phyloP scores from a whole-genome alignment of 768 basidiomycete genomes.

The Aureoboletus auriporus region DNA sequence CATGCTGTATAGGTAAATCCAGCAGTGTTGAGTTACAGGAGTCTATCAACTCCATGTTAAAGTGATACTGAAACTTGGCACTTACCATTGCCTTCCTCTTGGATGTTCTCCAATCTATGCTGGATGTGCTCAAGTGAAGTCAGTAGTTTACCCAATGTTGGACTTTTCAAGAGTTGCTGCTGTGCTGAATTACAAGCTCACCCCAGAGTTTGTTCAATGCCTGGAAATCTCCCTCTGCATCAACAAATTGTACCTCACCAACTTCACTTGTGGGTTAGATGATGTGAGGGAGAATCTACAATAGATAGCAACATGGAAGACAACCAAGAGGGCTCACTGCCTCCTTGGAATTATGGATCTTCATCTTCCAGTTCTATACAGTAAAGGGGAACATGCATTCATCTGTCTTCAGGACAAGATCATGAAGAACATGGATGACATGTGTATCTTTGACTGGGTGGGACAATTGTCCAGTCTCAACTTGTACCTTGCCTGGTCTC shows the following conservation, averaged over 20 bases:
- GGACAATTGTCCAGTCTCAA: constrained; percentile 23
- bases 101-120: constrained; percentile 14
- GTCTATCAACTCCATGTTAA: constrained; percentile 31
- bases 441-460: constrained; percentile 26
- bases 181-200: constrained; percentile 23
- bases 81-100: constrained; percentile 29
- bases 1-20: constrained; percentile 27
- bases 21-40: constrained; percentile 30
- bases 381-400: constrained; percentile 20
- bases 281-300: constrained; percentile 22
- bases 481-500: constrained; percentile 22
- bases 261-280: constrained; percentile 22
- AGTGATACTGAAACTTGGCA: constrained; percentile 27
- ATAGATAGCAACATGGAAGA: constrained; percentile 27
- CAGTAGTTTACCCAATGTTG: constrained; percentile 24
- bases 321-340: constrained; percentile 29
- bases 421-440: constrained; percentile 24
- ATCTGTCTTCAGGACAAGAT: constrained; percentile 26
- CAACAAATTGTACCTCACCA: constrained; percentile 16
- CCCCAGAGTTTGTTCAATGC: constrained; percentile 16
- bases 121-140: constrained; percentile 14
- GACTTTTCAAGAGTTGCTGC: constrained; percentile 30
- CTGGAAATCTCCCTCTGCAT: constrained; percentile 15
- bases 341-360: constrained; percentile 26
- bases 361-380: constrained; percentile 27